Conservation (phyloP, 2,329 filamentous ascomycete genomes). For the Colletotrichum siamense region DNA sequence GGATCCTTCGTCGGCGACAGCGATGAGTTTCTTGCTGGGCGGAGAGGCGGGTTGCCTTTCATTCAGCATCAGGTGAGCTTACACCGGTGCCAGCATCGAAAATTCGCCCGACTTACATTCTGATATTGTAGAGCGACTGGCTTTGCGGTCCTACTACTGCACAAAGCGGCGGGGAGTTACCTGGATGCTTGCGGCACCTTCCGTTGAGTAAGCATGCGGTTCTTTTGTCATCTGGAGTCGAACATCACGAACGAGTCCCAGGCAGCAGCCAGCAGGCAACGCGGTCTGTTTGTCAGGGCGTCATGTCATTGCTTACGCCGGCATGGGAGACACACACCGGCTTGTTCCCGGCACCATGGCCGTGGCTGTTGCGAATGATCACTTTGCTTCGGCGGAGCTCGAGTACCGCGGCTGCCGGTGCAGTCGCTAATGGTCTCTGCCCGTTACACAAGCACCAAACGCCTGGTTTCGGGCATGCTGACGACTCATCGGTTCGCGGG, state of each 20-base stretch:
- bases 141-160: background rate
- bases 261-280: background rate
- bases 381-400: background rate
- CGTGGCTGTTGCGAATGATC: background rate
- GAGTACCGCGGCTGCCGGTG: background rate
- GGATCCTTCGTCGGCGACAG: background rate
- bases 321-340: background rate
- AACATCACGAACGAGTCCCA: background rate
- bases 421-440: background rate
- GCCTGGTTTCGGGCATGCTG: background rate
- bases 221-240: background rate
- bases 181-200: background rate
- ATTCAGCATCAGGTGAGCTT: background rate
- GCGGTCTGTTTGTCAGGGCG: background rate
- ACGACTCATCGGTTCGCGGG: background rate
- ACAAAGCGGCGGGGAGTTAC: background rate
- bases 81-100: background rate
- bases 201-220: background rate
- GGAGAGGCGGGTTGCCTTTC: background rate
- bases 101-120: background rate
- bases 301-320: conserved; percentile 11
- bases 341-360: background rate
- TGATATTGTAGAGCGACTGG: background rate
- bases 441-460: background rate
- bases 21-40: background rate